Conservation (phyloP, 1,139 yeast species). For the Groenewaldozyma sp. region DNA sequence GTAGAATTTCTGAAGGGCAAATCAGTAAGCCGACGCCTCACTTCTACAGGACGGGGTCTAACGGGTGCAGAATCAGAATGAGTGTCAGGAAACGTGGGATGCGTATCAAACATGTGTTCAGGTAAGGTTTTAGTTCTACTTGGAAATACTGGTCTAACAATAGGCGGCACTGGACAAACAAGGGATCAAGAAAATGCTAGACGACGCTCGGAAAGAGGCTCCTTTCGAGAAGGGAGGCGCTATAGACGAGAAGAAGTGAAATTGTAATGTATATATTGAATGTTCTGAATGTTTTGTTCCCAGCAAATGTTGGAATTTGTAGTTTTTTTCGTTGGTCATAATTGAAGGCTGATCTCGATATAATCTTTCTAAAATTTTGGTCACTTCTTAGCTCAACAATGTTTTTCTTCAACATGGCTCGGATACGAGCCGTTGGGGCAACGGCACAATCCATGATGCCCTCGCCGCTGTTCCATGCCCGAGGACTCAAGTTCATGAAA, state of each 20-base stretch:
- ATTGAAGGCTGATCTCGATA: too few species aligned
- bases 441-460: too few species aligned
- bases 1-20: constrained; percentile 60
- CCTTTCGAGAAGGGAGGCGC: constrained; percentile 68
- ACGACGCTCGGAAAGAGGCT: constrained; percentile 84
- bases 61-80: constrained; percentile 38
- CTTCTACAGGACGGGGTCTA: constrained; percentile 1
- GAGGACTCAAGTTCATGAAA: constrained; percentile 1
- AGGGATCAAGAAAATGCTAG: constrained; percentile 76
- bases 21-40: constrained; percentile 25
- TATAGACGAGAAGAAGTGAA: constrained; percentile 16
- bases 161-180: constrained; percentile 52
- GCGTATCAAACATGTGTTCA: constrained; percentile 81
- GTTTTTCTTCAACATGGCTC: too few species aligned
- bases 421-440: too few species aligned
- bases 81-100: constrained; percentile 85
- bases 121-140: constrained; percentile 26
- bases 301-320: too few species aligned
- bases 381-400: too few species aligned
- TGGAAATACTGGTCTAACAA: too few species aligned
- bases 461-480: too few species aligned
- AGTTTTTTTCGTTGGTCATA: too few species aligned
- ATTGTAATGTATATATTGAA: neutral
- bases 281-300: too few species aligned
- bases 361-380: too few species aligned